Evolutionary conservation across 345 rosid genomes (phyloP).

Genomic region (Linum lewisii): DNA sequence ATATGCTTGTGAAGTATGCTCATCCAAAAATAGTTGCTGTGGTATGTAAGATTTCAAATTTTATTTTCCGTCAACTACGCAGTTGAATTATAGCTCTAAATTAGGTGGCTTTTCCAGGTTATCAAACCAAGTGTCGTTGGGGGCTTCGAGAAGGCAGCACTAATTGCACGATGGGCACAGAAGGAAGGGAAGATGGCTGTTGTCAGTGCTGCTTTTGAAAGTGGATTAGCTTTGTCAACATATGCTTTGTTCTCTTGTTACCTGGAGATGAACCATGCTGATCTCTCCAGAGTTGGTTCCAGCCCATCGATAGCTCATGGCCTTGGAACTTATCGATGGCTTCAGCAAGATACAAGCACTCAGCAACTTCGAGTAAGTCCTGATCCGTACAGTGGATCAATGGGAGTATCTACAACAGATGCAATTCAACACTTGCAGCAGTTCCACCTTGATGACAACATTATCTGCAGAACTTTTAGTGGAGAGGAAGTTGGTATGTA

Average conservation of each 20-base stretch:
- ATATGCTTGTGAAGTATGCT: constrained; percentile 45
- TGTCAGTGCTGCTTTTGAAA: constrained; percentile 84
- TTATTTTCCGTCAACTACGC: background rate
- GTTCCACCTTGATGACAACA: constrained; percentile 43
- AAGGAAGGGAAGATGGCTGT: constrained; percentile 76
- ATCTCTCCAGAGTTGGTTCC: constrained; percentile 24
- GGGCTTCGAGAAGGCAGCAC: constrained; percentile 76
- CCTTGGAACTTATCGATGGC: constrained; percentile 88
- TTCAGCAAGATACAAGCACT: constrained; percentile 61
- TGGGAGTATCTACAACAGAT: constrained; percentile 56
- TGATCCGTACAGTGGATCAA: constrained; percentile 35
- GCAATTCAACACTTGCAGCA: constrained; percentile 41
- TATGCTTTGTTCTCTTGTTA: constrained; percentile 58
- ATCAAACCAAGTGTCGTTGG: constrained; percentile 86
- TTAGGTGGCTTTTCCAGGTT: constrained; percentile 36
- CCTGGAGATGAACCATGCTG: constrained; percentile 55
- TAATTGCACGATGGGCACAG: constrained; percentile 79
- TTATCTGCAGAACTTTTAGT: constrained; percentile 27
- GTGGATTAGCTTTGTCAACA: constrained; percentile 64
- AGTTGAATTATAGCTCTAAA: constrained; percentile 10
- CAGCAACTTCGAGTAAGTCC: constrained; percentile 39
- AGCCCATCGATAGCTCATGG: constrained; percentile 64
- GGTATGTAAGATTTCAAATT: constrained; percentile 37
- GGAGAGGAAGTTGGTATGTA: constrained; percentile 40
- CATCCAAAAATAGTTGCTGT: constrained; percentile 82